Evolutionary conservation across 345 rosid genomes (phyloP).

Genomic region (Gossypium herbaceum): DNA sequence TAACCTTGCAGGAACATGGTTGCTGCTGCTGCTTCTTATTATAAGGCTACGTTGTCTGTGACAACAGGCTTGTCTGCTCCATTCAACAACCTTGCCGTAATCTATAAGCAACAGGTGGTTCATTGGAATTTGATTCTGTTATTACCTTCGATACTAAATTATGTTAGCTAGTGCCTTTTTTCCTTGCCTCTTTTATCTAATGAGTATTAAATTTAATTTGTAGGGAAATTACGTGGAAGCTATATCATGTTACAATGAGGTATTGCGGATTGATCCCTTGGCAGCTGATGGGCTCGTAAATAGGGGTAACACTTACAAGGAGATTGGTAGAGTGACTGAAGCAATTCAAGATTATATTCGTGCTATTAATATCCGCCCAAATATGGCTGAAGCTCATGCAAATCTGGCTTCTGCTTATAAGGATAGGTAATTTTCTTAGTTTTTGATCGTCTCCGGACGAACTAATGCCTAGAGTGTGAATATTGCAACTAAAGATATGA

Average conservation of each 20-base stretch:
- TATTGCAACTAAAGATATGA: too few species aligned
- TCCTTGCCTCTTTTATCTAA: neutral
- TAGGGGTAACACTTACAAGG: constrained; percentile 96
- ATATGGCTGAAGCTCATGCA: constrained; percentile 99
- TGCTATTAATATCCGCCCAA: constrained; percentile 78
- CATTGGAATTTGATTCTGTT: constrained; percentile 2
- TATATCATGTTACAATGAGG: constrained; percentile 96
- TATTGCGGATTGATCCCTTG: constrained; percentile 91
- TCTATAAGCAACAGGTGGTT: constrained; percentile 90
- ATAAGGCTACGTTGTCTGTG: constrained; percentile 85
- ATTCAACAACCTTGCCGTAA: constrained; percentile 90
- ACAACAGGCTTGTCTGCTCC: constrained; percentile 99
- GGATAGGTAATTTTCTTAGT: constrained; percentile 59
- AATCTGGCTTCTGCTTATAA: constrained; percentile 98
- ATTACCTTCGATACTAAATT: neutral
- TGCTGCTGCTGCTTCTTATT: constrained; percentile 72
- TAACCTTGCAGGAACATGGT: constrained; percentile 66
- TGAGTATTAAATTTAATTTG: constrained; percentile 12
- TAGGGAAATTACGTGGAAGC: constrained; percentile 94
- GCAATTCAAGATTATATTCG: constrained; percentile 93
- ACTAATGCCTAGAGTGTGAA: too few species aligned
- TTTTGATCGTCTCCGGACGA: neutral
- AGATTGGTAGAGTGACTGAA: constrained; percentile 90
- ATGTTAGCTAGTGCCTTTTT: neutral
- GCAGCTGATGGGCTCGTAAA: constrained; percentile 99